Evolutionary conservation across 163 green algal genomes (phyloP).

Genomic region (Trebouxiophyceae sp.): DNA sequence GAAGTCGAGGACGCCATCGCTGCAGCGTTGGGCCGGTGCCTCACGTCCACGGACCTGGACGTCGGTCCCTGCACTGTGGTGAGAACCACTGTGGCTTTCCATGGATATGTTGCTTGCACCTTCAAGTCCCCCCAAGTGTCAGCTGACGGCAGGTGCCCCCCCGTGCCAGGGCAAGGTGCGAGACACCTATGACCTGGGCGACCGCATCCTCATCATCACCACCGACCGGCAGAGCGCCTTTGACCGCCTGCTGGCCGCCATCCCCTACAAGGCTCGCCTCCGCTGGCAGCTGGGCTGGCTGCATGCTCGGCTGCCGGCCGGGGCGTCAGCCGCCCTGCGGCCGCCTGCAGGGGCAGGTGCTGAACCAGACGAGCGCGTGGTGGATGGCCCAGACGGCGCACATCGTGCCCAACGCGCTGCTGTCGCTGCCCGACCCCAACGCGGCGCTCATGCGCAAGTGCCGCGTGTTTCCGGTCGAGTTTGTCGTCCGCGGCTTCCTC

Average conservation of each 20-base stretch:
- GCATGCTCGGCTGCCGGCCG: no score
- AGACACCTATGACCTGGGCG: conserved; percentile 88
- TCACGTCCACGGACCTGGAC: conserved; percentile 45
- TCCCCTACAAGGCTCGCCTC: conserved; percentile 86
- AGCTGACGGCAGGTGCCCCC: background rate
- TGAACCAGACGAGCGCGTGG: conserved; percentile 96
- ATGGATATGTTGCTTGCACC: conserved; percentile 15
- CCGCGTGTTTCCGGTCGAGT: conserved; percentile 95
- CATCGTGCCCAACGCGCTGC: conserved; percentile 85
- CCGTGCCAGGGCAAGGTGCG: conserved; percentile 87
- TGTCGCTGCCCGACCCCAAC: conserved; percentile 86
- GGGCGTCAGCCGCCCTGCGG: no score
- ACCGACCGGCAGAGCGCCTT: conserved; percentile 96
- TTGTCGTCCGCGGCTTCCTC: conserved; percentile 95
- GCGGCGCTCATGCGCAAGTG: conserved; percentile 90
- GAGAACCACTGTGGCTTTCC: conserved; percentile 2
- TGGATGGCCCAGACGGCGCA: conserved; percentile 87
- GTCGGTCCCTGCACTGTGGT: conserved; percentile 23
- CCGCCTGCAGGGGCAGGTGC: conserved; percentile 68
- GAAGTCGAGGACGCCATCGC: conserved; percentile 51
- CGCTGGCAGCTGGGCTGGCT: background rate
- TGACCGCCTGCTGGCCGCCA: conserved; percentile 84
- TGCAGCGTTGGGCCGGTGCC: conserved; percentile 34
- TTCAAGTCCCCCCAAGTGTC: background rate
- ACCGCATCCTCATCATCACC: conserved; percentile 90